Percentiles rank a stretch among this genome's conserved stretches.
Conservation (phyloP, 176 grass and related monocot genomes). For the Phoenix dactylifera region DNA sequence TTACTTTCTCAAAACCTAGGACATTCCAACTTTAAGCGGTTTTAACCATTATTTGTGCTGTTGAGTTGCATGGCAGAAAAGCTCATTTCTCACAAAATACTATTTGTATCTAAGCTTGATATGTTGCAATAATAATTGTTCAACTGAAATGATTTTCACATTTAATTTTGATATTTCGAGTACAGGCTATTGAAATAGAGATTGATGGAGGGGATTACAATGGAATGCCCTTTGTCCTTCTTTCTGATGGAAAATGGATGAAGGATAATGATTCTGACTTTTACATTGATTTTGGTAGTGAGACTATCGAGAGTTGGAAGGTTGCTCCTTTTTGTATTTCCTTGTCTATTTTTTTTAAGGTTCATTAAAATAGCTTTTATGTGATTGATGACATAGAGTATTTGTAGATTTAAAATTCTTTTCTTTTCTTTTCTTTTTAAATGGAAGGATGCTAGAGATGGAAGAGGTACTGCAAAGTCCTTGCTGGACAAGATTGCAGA, state of each 20-base stretch:
- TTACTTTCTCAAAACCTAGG: background rate
- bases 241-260: conserved; percentile 69
- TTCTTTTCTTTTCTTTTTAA: conserved; percentile 25
- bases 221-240: conserved; percentile 81
- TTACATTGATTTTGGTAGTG: conserved; percentile 50
- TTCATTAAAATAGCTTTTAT: background rate
- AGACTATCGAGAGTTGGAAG: conserved; percentile 45
- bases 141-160: conserved; percentile 5
- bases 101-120: no score
- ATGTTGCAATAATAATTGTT: no score
- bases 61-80: no score
- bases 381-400: no score
- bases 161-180: conserved; percentile 12
- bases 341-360: conserved; percentile 1
- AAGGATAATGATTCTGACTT: conserved; percentile 87
- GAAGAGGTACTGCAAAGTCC: conserved; percentile 66
- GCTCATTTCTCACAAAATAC: no score
- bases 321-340: conserved; percentile 18
- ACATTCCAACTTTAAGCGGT: no score
- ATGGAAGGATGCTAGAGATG: conserved; percentile 58
- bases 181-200: conserved; percentile 74
- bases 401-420: conserved; percentile 15
- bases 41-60: no score
- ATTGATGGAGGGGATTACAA: conserved; percentile 55
- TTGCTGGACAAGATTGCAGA: conserved; percentile 79